Base-by-base conservation (phyloP, 2,329 filamentous ascomycete species). In the Aspergillus sclerotialis region DNA sequence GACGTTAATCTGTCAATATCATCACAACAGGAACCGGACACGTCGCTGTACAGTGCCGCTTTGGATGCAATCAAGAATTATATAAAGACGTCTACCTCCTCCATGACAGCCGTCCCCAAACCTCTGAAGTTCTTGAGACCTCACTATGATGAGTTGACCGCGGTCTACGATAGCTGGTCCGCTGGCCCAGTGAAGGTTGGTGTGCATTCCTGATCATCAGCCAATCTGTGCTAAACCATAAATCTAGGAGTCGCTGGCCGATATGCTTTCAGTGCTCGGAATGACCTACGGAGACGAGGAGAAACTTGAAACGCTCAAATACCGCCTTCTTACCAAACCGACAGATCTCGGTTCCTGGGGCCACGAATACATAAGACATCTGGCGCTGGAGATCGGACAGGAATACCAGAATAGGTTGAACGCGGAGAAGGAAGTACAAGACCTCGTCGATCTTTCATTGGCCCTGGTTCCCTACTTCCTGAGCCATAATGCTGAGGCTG, bases 251-350 rank as follows among this genome's bases (percentile, higher is more conserved):
- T 77, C 88, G 3, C 71, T 98, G 45, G 93, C 92, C 29, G 93
- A 98, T 66, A 92, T 94, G 50, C 72, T 98, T 33, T 98, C 92
- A 10, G 92, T 98, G 31, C 84, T 98, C 49, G 92, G 90, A 42
- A 98, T 98, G 92, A 98, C 92, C 35, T 95, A 90, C 61, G 94
- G 90, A 31, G 90, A 96, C 56, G 92, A 96, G 65, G 87, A 94
- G 54, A 81, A 87, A 61, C 79, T 94, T 64, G 92, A 98, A 63
- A 95, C 92, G 32, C 76, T 98, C 53, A 96, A 94, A 67, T 98
- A 92, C 70, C 81, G 92, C 46, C 75, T 98, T 33, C 75, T 95
- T 40, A 83, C 90, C 23, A 88, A 89, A 18, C 85, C 88, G 25
- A 80, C 88, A 60, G 92, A 98, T 63, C 87, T 98, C 55, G 84